Conservation (phyloP, 306 rosid species). For the Trichosanthes truncata region DNA sequence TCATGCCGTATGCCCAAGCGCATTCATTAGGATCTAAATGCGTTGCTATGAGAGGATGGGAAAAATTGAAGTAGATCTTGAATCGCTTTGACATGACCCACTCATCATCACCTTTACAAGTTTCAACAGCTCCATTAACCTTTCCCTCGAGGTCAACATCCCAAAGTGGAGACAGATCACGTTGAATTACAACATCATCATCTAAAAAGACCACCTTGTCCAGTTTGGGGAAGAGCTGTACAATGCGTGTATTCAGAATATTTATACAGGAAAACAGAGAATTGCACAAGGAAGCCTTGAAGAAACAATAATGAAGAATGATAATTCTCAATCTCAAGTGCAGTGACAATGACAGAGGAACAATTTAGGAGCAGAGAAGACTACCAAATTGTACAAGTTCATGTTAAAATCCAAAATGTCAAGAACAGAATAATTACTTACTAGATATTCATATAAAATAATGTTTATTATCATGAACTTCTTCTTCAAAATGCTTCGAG, state of each 20-base stretch:
- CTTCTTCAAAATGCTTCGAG: background rate
- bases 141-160: conserved; percentile 77
- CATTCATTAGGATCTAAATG: conserved; percentile 83
- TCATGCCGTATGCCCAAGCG: conserved; percentile 99
- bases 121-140: conserved; percentile 97
- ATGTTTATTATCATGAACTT: background rate
- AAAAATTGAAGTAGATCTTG: conserved; percentile 85
- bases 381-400: background rate
- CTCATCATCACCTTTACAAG: conserved; percentile 87
- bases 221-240: conserved; percentile 88
- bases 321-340: background rate
- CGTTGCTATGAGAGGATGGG: conserved; percentile 64
- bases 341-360: background rate
- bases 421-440: background rate
- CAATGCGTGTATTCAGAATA: conserved; percentile 22
- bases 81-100: conserved; percentile 94
- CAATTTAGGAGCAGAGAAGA: conserved; percentile 4
- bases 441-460: background rate
- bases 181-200: conserved; percentile 89
- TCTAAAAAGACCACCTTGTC: conserved; percentile 87
- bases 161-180: conserved; percentile 82
- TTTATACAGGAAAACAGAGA: background rate
- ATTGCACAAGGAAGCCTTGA: background rate
- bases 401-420: background rate
- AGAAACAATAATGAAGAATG: background rate